Conservation (phyloP, 1,284 basidiomycete species). For the Trichosporon coremiiforme region DNA sequence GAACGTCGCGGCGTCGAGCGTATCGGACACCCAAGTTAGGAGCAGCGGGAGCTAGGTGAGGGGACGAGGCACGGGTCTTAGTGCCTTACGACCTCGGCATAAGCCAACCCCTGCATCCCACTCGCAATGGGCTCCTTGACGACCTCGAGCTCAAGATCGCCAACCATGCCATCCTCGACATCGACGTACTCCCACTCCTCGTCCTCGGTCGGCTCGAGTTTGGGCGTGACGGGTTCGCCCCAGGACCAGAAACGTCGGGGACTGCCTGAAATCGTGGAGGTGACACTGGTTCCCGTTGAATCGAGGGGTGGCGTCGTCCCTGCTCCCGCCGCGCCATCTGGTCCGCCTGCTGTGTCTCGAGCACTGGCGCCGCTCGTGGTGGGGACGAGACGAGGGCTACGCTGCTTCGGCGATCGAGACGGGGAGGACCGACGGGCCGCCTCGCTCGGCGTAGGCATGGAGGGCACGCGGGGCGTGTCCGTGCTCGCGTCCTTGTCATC, state of each 20-base stretch:
- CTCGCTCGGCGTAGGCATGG: constrained; percentile 22
- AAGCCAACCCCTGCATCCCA: not conserved
- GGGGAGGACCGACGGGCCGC: constrained; percentile 21
- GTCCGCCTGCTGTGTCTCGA: too few species aligned
- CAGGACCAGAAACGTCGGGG: constrained; percentile 35
- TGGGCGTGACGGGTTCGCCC: constrained; percentile 21
- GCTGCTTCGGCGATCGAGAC: constrained; percentile 13
- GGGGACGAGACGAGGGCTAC: not conserved
- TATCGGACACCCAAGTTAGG: too few species aligned
- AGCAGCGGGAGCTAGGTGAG: too few species aligned
- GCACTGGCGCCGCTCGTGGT: not conserved
- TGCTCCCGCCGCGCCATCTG: too few species aligned
- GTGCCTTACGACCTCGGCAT: constrained; percentile 8
- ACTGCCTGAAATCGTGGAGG: constrained; percentile 24
- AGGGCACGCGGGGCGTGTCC: not conserved
- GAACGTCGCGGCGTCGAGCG: too few species aligned
- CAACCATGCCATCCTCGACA: constrained; percentile 44
- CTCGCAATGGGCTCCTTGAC: constrained; percentile 8
- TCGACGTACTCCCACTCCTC: constrained; percentile 50
- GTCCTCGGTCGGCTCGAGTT: constrained; percentile 33
- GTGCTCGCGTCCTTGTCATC: constrained; percentile 30
- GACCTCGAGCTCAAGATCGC: constrained; percentile 45
- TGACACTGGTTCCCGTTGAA: constrained; percentile 9
- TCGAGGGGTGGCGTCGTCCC: constrained; percentile 14
- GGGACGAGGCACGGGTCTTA: not conserved